These are phyloP conservation scores for Lachnellula hyalina DNA, from an alignment of 2,329 filamentous ascomycete species.

Conservation along the genomic window DNA sequence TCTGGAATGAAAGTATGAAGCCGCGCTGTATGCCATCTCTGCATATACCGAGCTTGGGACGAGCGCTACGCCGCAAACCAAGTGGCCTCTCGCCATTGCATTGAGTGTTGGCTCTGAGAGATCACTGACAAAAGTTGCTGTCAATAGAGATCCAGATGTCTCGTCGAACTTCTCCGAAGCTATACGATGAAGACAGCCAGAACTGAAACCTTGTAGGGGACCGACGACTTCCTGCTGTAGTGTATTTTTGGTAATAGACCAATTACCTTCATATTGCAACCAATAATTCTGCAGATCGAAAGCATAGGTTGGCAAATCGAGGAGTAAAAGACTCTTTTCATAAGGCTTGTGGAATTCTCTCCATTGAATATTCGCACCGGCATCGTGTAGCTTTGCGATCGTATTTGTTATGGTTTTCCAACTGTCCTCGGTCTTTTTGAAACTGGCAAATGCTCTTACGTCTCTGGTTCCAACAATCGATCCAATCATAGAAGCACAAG, in stretches of 20 bases:
- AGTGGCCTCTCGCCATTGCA: neutral
- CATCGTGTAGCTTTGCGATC: slow-evolving; percentile 42
- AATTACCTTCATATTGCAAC: slow-evolving; percentile 23
- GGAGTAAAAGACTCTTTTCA: slow-evolving; percentile 45
- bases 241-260: neutral
- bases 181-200: neutral
- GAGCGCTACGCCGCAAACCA: neutral
- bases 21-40: slow-evolving; percentile 41
- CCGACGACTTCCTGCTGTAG: neutral
- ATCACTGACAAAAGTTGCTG: slow-evolving; percentile 26
- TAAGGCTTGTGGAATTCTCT: slow-evolving; percentile 43
- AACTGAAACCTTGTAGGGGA: neutral
- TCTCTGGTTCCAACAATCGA: too few relatives aligned
- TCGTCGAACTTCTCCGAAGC: neutral
- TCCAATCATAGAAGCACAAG: too few relatives aligned
- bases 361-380: slow-evolving; percentile 31
- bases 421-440: neutral
- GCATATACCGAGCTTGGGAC: slow-evolving; percentile 40
- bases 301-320: slow-evolving; percentile 53
- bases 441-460: too few relatives aligned
- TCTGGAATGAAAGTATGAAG: slow-evolving; percentile 38
- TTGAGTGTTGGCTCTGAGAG: slow-evolving; percentile 36
- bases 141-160: neutral
- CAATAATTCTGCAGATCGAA: slow-evolving; percentile 58
- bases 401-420: slow-evolving; percentile 37